Percentiles rank a stretch among this genome's conserved stretches.
These are phyloP conservation scores for Pholiota microspora DNA, from an alignment of 768 basidiomycete species.

Conservation along the genomic window DNA sequence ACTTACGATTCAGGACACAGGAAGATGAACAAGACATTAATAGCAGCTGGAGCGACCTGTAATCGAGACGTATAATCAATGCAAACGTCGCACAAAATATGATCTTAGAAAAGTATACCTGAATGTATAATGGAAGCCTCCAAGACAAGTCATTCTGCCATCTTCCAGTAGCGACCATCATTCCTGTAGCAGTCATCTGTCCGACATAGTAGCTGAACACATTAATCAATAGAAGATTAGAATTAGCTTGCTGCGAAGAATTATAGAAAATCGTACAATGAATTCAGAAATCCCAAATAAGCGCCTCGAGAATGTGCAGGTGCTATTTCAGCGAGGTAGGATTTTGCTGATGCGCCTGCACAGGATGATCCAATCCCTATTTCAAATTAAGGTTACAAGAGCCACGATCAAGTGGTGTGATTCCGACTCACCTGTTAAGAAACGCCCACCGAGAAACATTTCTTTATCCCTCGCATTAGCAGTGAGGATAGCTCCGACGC, in stretches of 20 bases:
- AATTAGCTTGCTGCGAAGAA: too few relatives aligned
- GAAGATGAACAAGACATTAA: conserved; percentile 46
- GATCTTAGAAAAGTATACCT: conserved; percentile 28
- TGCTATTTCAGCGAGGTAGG: conserved; percentile 49
- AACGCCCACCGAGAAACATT: conserved; percentile 49
- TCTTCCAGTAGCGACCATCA: conserved; percentile 51
- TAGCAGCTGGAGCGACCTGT: conserved; percentile 42
- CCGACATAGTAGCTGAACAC: conserved; percentile 46
- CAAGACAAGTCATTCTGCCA: conserved; percentile 41
- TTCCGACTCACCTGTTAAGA: conserved; percentile 40
- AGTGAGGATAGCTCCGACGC: conserved; percentile 46
- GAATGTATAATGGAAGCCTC: conserved; percentile 50
- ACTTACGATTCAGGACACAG: conserved; percentile 50
- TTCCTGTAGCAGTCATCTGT: conserved; percentile 52
- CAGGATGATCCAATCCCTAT: conserved; percentile 41
- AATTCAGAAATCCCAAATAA: conserved; percentile 51
- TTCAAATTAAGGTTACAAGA: too few relatives aligned
- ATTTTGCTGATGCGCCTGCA: conserved; percentile 48
- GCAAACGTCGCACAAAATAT: neutral
- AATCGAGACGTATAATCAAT: neutral
- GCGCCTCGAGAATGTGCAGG: conserved; percentile 47
- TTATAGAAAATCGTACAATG: conserved; percentile 35
- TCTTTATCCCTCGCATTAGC: conserved; percentile 42
- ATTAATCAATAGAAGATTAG: neutral
- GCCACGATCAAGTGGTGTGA: too few relatives aligned